Evolutionary conservation across 2,329 filamentous ascomycete species (phyloP), one percentile per base, ranked within the genome.

Genomic region (Sporothrix protearum): DNA sequence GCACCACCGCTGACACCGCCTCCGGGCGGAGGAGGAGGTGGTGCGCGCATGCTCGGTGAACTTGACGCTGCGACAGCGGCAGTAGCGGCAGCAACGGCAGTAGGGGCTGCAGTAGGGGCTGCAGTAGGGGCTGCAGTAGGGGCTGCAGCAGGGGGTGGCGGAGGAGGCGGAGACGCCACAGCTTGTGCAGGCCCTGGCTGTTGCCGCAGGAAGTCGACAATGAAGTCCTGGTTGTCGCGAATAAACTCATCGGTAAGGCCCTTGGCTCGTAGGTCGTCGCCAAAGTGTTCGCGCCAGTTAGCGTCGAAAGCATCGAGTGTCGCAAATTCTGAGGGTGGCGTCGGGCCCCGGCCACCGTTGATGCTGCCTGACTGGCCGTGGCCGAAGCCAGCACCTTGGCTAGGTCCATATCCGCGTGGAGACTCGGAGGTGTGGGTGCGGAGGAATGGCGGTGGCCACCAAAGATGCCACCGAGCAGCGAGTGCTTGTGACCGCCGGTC

Each of bases 211-310:
- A 90, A 91, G 51, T 88, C 85, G 74, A 90, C 85, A 76, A 91
- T 91, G 74, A 91, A 91, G 76, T 90, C 88, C 76, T 91, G 88
- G 76, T 91, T 90, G 49, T 89, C 88, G 74, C 85, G 86, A 76
- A 91, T 91, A 74, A 90, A 88, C 75, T 90, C 88, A 75, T 90
- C 88, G 7, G 86, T 89, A 73, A 90, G 82, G 19, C 88, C 88
- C 80, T 89, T 89, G 61, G 86, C 81, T 71, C 83, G 86, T 70
- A 91, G 80, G 75, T 90, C 88, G 74, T 89, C 86, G 47, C 88
- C 88, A 80, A 89, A 90, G 75, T 88, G 87, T 75, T 89, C 87
- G 73, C 88, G 84, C 88, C 88, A 91, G 73, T 85, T 80, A 1
- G 87, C 86, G 77, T 91, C 88, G 75, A 90, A 90, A 30, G 87